Base-by-base conservation (phyloP, 73 alveolate species). In the Paramecium bursaria region DNA sequence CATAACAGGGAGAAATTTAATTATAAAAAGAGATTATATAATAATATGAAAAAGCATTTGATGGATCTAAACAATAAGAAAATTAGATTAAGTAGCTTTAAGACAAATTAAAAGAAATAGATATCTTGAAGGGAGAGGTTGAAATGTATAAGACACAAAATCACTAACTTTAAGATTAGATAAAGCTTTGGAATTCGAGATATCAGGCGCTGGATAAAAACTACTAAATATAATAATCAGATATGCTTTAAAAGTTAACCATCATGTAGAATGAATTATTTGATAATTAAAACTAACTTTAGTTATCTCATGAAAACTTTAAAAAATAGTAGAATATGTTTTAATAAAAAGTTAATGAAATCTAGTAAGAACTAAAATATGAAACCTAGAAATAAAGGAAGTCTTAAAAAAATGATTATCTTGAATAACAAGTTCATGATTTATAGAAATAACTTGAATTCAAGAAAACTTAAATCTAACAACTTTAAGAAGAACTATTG, bases 151-250 rank as follows among this genome's bases (percentile, higher is more conserved):
- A 39, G 10, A 25, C 33, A 67, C 27, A 67, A 67, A 11, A 35
- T 10, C 4, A 67, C 19, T 11, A 31, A 67, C 44, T 25, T 7
- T 17, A 67, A 67, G 82, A 67, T 39, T 67, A 67, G 35, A 21
- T 67, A 15, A 42, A 21, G 19, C 39, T 67, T 11, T 67, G 82
- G 82, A 67, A 47, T 42, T 19, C 26, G 10, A 39, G 82, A 67
- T 67, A 67, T 42, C 10, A 67, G 44, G 26, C 82, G 19, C 22
- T 67, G 1, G 82, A 67, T 67, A 15, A 67, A 42, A 67, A 67
- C 44, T 67, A 67, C 44, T 27, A 67, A 67, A 35, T 67, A 15
- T 67, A 67, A 19, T 67, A 67, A 14, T 33, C 33, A 35, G 82
- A 67, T 67, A 15, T 67, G 21, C 22, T 67, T 42, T 67, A 33